phyloP scores from a whole-genome alignment of 129 eudicot species.

The carrot (Daucus carota) region DNA sequence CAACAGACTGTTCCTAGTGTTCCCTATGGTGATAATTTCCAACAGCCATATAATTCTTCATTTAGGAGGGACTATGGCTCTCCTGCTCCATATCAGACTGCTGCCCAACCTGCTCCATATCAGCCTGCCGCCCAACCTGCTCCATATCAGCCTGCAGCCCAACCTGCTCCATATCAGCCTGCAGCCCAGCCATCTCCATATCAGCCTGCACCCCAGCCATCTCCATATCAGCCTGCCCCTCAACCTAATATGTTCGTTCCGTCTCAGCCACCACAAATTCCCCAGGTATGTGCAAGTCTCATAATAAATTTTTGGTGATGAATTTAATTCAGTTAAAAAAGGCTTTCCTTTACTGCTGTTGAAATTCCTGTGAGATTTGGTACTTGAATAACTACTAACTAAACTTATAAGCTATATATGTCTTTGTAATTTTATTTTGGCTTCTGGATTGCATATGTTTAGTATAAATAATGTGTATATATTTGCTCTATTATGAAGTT shows the following conservation, averaged over 20 bases:
- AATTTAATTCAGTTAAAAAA: background rate
- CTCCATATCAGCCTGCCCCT: conserved; percentile 45
- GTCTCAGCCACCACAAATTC: conserved; percentile 42
- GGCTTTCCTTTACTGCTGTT: background rate
- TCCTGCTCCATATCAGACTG: conserved; percentile 49
- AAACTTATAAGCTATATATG: background rate
- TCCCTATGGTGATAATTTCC: conserved; percentile 48
- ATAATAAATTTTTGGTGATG: background rate
- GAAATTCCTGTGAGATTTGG: background rate
- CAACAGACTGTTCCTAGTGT: conserved; percentile 26
- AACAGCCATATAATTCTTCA: conserved; percentile 42
- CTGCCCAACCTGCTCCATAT: conserved; percentile 42
- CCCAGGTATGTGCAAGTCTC: conserved; percentile 32
- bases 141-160: conserved; percentile 50
- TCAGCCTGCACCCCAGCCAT: conserved; percentile 36
- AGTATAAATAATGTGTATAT: background rate
- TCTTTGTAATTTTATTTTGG: background rate
- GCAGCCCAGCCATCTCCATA: conserved; percentile 27
- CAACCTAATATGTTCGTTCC: conserved; percentile 69
- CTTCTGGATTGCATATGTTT: background rate
- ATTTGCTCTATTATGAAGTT: background rate
- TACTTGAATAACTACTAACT: background rate
- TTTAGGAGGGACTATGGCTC: conserved; percentile 32
- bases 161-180: conserved; percentile 51
- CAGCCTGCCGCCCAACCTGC: conserved; percentile 34